These are phyloP conservation scores for Adansonia grandidieri DNA, from an alignment of 441 rosid species.

Conservation along the genomic window DNA sequence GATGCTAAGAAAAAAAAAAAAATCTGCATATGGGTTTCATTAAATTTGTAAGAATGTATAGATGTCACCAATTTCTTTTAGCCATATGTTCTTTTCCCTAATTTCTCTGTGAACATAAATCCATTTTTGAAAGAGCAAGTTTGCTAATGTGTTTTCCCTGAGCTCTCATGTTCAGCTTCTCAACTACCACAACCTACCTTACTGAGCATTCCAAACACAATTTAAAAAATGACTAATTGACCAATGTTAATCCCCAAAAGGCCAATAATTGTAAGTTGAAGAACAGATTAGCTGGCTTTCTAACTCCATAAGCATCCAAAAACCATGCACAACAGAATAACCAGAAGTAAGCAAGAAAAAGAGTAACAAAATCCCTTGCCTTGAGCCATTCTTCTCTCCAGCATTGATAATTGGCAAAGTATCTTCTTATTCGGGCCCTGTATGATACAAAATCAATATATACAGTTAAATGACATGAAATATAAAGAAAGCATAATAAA, in stretches of 20 bases:
- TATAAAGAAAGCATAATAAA: not conserved
- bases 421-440: conserved; percentile 76
- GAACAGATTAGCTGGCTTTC: conserved; percentile 1
- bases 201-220: not conserved
- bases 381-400: conserved; percentile 76
- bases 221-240: not conserved
- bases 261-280: not conserved
- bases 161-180: not conserved
- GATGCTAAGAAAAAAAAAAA: not conserved
- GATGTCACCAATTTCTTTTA: not conserved
- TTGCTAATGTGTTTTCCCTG: not conserved
- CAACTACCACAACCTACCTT: not conserved
- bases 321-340: not conserved
- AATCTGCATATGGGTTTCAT: not conserved
- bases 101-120: not conserved
- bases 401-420: conserved; percentile 72
- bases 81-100: not conserved
- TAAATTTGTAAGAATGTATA: not conserved
- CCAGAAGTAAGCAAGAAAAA: not conserved
- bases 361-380: conserved; percentile 42
- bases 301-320: not conserved
- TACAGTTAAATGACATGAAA: conserved; percentile 13
- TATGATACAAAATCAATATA: conserved; percentile 24
- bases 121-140: not conserved
- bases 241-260: not conserved